Evolutionary conservation across 2,329 filamentous ascomycete genomes (phyloP), one percentile per base, ranked within the genome.

Genomic region (Nemania sp.): DNA sequence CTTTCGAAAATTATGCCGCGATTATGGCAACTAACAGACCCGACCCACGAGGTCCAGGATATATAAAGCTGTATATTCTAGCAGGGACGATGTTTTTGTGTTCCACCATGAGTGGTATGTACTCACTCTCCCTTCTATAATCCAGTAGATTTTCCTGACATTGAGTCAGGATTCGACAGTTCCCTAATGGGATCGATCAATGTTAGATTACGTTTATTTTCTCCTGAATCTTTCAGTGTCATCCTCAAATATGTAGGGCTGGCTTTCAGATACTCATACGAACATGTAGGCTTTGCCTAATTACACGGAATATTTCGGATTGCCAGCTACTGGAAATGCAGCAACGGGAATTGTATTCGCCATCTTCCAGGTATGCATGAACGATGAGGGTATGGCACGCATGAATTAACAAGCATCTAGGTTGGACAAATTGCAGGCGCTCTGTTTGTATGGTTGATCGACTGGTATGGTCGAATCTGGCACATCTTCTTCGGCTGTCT

Each of bases 401-500:
- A 48, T 12, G 12, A 10, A 17, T 52, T 69, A 39, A 70, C 39
- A n/a, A 5, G 4, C 48, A 20, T 17, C 13, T 6, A 76, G 67
- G 70, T 80, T 45, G 78, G 77, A 11, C 77, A 78, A 59, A 80
- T 80, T 72, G 71, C 66, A 17, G 78, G 74, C 9, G 76, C 77
- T 1, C 67, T 79, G 1, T 78, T 80, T 60, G 72, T 75, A 21
- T 80, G 77, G 74, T 68, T 78, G 46, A 72, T 77, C 39, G 80
- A 82, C 59, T 79, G 75, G 73, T 72, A 76, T 9, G 80, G 80
- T 1, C 73, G 80, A 18, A 76, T 73, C 3, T 71, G 73, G 58
- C 75, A 76, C 17, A 77, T 82, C 25, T 78, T 76, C 59, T 73
- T 80, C 40, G 80, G 81, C 18, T 79, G 78, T 42, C 62, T 80